Conservation (phyloP, 2,329 filamentous ascomycete species). For the Aspergillus ustus region DNA sequence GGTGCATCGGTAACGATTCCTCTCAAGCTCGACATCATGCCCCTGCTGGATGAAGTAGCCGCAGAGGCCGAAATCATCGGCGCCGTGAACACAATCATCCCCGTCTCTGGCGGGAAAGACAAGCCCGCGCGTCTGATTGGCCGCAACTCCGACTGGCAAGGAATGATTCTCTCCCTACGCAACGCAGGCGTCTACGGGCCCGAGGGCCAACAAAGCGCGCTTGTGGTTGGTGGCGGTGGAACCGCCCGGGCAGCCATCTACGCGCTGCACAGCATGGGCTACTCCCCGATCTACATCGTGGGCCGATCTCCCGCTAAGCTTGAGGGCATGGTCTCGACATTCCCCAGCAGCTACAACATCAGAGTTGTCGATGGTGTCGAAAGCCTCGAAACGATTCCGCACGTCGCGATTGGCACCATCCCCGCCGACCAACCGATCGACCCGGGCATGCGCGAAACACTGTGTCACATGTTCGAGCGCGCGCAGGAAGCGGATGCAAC, state of each 20-base stretch:
- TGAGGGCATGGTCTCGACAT: constrained; percentile 68
- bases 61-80: constrained; percentile 81
- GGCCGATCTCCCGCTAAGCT: constrained; percentile 76
- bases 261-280: constrained; percentile 81
- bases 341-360: constrained; percentile 75
- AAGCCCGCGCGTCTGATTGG: constrained; percentile 66
- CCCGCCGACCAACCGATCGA: constrained; percentile 88
- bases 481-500: constrained; percentile 54
- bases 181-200: constrained; percentile 64
- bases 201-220: constrained; percentile 57
- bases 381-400: constrained; percentile 61
- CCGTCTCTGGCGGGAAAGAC: constrained; percentile 53
- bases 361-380: constrained; percentile 61
- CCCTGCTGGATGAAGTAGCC: constrained; percentile 77
- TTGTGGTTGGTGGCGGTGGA: constrained; percentile 89
- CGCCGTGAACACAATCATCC: constrained; percentile 91
- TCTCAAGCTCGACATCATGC: constrained; percentile 86
- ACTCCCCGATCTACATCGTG: constrained; percentile 83
- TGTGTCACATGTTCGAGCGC: constrained; percentile 59
- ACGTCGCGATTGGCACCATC: constrained; percentile 85
- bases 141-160: constrained; percentile 94
- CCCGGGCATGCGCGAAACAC: constrained; percentile 65
- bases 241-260: constrained; percentile 92
- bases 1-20: constrained; percentile 96
- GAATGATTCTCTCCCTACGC: constrained; percentile 81